Evolutionary conservation across 2,329 filamentous ascomycete genomes (phyloP), one percentile per base, ranked within the genome.

Genomic region (Emergomyces pasteurianus): DNA sequence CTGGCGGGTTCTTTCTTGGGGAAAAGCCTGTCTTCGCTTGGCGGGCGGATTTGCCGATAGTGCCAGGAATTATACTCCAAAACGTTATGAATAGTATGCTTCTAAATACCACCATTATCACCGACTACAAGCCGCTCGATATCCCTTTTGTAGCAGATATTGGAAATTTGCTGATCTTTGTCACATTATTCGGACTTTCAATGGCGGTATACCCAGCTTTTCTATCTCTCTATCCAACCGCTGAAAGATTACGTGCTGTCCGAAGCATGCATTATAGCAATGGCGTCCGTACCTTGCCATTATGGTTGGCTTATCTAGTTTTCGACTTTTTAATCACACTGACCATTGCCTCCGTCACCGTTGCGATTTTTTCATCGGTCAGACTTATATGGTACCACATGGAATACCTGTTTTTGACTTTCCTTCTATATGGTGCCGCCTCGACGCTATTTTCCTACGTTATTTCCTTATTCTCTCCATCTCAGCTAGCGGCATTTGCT

Each of bases 251-350:
- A 9, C 79, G 85, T 55, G 88, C 90, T 64, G 89, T 96, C 28
- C 84, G 92, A 58, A 88, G 88, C 18, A 78, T 96, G 40, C 87
- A 96, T 72, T 96, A 95, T 74, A 94, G 89, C 58, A 96, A 96
- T 69, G 92, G 92, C 56, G 90, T 96, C 31, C 82, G 89, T 12
- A 86, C 88, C 0, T 78, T 89, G 7, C 89, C 91, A 0, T 78
- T 96, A 1, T 96, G 92, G 92, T 74, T 89, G 5, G 89, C 92
- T 1, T 95, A 96, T 69, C 79, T 87, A 0, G 69, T 79, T 0
- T 95, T 96, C 69, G 92, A 96, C 74, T 90, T 92, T 65, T 70
- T 83, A 49, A 85, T 94, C 61, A 86, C 90, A 0, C 70, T 95
- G 14, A 67, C 83, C 3, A 82, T 85, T 34, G 85, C 86, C 23